Conservation (phyloP, 306 rosid species). For the Biancaea sappan region DNA sequence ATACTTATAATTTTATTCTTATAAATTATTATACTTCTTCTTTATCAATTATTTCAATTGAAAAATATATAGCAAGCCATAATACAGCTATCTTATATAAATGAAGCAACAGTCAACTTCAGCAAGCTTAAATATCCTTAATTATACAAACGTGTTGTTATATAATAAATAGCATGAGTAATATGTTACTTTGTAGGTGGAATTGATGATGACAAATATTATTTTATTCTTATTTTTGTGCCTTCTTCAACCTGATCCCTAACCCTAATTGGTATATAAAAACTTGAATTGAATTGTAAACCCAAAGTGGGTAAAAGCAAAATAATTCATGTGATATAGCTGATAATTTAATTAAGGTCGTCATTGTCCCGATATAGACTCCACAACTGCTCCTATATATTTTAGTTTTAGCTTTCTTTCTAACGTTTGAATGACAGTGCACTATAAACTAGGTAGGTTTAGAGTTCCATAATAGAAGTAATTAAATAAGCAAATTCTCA, state of each 20-base stretch:
- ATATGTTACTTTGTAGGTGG: background rate
- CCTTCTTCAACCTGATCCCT: background rate
- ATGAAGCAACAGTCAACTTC: background rate
- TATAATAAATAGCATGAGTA: background rate
- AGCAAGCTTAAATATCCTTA: background rate
- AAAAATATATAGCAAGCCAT: no score
- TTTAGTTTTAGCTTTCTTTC: background rate
- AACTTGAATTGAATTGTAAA: background rate
- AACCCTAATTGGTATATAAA: background rate
- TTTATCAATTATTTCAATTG: no score
- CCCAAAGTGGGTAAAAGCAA: background rate
- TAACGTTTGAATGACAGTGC: background rate
- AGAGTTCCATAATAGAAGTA: no score
- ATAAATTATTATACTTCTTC: no score
- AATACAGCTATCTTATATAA: background rate
- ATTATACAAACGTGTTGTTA: background rate
- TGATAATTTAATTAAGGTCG: background rate
- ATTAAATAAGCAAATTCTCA: no score
- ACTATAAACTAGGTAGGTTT: background rate
- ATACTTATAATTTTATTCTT: no score
- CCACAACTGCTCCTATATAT: background rate
- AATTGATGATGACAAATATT: background rate
- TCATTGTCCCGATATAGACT: conserved; percentile 17
- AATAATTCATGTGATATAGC: background rate
- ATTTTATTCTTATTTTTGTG: background rate